Conservation (phyloP, 78 protist species). For the Dictyostelium purpureum region DNA sequence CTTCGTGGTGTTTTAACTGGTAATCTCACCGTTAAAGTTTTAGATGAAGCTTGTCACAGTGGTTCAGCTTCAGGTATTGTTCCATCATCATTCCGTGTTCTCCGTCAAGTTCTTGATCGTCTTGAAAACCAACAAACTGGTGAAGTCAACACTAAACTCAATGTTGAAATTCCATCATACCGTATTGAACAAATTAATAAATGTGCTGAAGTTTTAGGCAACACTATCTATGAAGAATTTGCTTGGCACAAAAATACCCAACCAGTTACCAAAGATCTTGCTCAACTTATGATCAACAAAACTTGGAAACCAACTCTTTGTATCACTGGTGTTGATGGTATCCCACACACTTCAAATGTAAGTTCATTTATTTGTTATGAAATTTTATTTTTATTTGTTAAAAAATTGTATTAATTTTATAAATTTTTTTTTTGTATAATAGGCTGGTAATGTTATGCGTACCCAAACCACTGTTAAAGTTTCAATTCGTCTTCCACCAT, state of each 20-base stretch:
- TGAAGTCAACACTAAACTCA: slow-evolving; percentile 66
- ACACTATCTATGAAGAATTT: slow-evolving; percentile 67
- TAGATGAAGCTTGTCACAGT: slow-evolving; percentile 88
- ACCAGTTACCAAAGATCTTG: slow-evolving; percentile 67
- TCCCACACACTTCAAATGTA: slow-evolving; percentile 79
- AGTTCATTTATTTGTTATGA: no score
- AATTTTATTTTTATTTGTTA: no score
- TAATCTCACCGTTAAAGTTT: slow-evolving; percentile 71
- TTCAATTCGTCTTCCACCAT: slow-evolving; percentile 92
- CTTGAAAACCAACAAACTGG: slow-evolving; percentile 90
- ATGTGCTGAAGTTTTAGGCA: slow-evolving; percentile 80
- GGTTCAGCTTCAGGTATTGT: slow-evolving; percentile 92
- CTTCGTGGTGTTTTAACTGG: slow-evolving; percentile 82
- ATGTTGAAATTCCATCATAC: slow-evolving; percentile 85
- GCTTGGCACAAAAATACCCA: slow-evolving; percentile 30
- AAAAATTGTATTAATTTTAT: not conserved
- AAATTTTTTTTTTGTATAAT: no score
- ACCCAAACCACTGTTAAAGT: slow-evolving; percentile 81
- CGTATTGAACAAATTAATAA: slow-evolving; percentile 75
- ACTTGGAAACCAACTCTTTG: slow-evolving; percentile 90
- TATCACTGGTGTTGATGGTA: slow-evolving; percentile 89
- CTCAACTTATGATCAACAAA: slow-evolving; percentile 69
- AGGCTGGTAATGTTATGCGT: slow-evolving; percentile 93
- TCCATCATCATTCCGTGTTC: slow-evolving; percentile 89
- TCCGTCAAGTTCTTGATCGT: slow-evolving; percentile 77